Base-by-base conservation (phyloP, 441 rosid species). In the Macaranga tanarius region DNA sequence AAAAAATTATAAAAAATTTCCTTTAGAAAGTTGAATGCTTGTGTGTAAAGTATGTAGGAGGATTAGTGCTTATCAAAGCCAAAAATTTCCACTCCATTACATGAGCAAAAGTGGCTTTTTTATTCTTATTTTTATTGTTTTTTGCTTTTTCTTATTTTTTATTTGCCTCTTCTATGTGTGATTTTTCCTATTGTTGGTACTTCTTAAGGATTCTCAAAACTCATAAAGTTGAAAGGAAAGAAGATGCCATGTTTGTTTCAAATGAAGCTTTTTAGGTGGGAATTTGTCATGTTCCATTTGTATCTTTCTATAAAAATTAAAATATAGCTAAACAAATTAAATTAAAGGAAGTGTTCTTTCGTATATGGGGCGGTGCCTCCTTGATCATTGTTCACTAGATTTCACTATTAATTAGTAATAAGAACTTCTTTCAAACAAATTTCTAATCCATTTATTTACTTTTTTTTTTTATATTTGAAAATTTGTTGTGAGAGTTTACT, bases 161-260 rank as follows among this genome's bases (percentile, higher is more conserved):
- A 13, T 26, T 57, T 10, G 58, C 82, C 59, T 75, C 70, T 62
- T 77, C 67, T 16, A 69, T 69, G 76, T 81, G 80, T 81, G 77
- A 48, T 75, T 11, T 81, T 75, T 79, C 70, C 79, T 70, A 69
- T 75, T 77, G 77, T 73, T 77, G 72, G 76, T 63, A 79, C 55
- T 59, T 66, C 81, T 77, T 75, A 81, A 82, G 86, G 80, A 80
- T 82, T 78, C 86, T 62, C 71, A 52, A 70, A 74, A 38, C 62
- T 20, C 71, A 62, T 57, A 75, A 84, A 75, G 45, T 64, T 19
- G 54, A 74, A 70, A 52, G 54, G 13, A 48, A 58, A 66, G 67
- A 54, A 70, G 78, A 75, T 75, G 85, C 79, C 80, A 72, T 68
- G 68, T 58, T 65, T 71, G 67, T 74, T 75, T 76, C 70, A 76